Evolutionary conservation across 1,284 basidiomycete genomes (phyloP), one percentile per base, ranked within the genome.

Genomic region (Cutaneotrichosporon mucoides): DNA sequence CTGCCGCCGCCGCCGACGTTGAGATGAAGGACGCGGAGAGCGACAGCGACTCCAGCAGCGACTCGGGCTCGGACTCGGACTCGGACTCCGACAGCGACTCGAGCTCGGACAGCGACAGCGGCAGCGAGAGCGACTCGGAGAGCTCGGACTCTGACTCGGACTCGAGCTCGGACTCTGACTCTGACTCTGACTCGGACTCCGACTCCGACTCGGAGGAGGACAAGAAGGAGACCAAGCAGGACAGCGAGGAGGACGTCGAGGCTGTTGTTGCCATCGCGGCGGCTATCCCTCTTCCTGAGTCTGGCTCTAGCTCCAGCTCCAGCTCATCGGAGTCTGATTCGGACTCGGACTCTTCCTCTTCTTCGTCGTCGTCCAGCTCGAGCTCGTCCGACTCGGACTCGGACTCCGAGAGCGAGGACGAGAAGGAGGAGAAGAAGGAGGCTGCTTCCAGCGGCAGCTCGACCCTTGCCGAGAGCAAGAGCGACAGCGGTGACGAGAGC

Each of bases 11-110:
- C 33, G 34, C 35, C 11, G 68, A 69, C 43, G 66, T 63, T 9
- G 60, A 66, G 54, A 68, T 69, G 68, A 58, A 64, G 59, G 24
- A 24, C 2, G 24, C 24, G 16, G 57, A 49, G n/a, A 24, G 24
- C 24, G 24, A 24, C 24, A 24, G 24, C 24, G 24, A 24, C 24
- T 24, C 24, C 24, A 24, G 24, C 24, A 24, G 24, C 24, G 24
- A 24, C 24, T 24, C 24, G 24, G 24, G 3, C 24, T 24, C 24
- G 24, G 24, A 24, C 3, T 24, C 24, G 24, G 37, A 50, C 43
- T 66, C 59, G 34, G 51, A 62, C 45, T 65, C 63, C 1, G 66
- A 64, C 34, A 66, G 66, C 9, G 63, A 62, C 53, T 56, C 42
- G 4, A 57, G 59, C 49, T 65, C 65, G 63, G 53, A 46, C 36